Base-by-base conservation (phyloP, 176 grass and related monocot species). In the Triticum urartu region DNA sequence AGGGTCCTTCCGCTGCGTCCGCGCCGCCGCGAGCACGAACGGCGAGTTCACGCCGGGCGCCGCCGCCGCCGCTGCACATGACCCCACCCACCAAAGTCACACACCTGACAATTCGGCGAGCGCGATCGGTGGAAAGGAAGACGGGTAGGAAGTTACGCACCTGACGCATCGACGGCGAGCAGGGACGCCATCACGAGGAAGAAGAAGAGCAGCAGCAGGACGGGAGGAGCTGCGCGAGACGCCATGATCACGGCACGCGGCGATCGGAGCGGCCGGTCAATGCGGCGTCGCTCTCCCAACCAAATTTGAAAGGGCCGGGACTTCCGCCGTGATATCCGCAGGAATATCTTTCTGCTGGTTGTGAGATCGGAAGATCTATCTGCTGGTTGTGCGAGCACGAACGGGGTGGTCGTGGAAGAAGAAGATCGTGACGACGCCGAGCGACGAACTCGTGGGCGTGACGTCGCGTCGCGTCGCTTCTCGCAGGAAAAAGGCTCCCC, bases 1-100 rank as follows among this genome's bases (percentile, higher is more conserved):
- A 12, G 93, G 96, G 58, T 98, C 96, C 89, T 91, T 92, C 52
- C 96, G 94, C 0, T 72, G 87, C 84, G 93, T 98, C 83, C 87
- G 88, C 79, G 86, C 81, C 43, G 88, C 84, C 36, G 93, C 96
- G 75, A 98, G 89, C 54, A 88, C 24, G 78, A 94, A 95, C 5
- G 95, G 85, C 28, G 85, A 82, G 78, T 86, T 87, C 33, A 42
- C 20, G 21, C 75, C 87, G 10, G 54, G 42, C 20, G 33, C 36
- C 47, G n/a, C 0, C 65, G 68, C 64, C 50, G 63, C 83, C 13
- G 36, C 89, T 39, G 76, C 48, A 68, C 62, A 77, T 21, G 12
- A 73, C 34, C 45, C 42, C 82, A 59, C 59, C 42, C 15, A 48
- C 45, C 45, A 12, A 83, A 65, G 14, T 48, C 21, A 40, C 2